phyloP scores from a whole-genome alignment of 495 filamentous ascomycete genomes.

The Xylaria curta region DNA sequence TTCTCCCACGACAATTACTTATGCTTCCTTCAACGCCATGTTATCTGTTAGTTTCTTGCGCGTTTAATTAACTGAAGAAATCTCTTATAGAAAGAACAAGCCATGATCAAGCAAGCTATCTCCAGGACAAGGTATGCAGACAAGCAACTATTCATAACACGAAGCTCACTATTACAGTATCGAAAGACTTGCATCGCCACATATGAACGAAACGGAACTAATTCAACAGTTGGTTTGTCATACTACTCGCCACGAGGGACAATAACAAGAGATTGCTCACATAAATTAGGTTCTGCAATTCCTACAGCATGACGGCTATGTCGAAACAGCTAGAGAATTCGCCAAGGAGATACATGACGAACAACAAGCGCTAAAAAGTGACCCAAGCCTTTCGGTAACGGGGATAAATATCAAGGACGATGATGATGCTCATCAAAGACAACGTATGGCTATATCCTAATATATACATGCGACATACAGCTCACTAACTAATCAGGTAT shows the following conservation, averaged over 20 bases:
- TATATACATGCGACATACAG: constrained; percentile 13
- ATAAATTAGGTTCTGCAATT: constrained; percentile 75
- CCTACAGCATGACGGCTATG: constrained; percentile 92
- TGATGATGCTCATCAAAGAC: constrained; percentile 82
- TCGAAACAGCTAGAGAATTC: constrained; percentile 93
- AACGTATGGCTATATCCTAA: constrained; percentile 64
- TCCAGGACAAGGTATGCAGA: constrained; percentile 41
- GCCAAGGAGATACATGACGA: constrained; percentile 81
- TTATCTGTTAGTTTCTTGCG: background rate
- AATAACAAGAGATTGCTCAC: constrained; percentile 26
- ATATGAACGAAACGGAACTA: constrained; percentile 74
- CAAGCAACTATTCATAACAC: background rate
- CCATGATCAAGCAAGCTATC: constrained; percentile 55
- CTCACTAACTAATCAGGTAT: constrained; percentile 65
- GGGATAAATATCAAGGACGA: constrained; percentile 83
- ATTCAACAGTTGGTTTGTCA: constrained; percentile 70
- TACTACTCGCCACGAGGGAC: background rate
- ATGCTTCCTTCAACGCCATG: background rate
- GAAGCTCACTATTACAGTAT: constrained; percentile 36
- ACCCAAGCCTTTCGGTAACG: constrained; percentile 57
- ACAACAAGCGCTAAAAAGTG: constrained; percentile 65
- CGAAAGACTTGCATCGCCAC: constrained; percentile 47
- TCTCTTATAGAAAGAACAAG: constrained; percentile 62
- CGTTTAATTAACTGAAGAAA: background rate
- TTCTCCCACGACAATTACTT: background rate